Evolutionary conservation across 2,329 filamentous ascomycete genomes (phyloP).

Genomic region (Pseudocercospora fuligena): DNA sequence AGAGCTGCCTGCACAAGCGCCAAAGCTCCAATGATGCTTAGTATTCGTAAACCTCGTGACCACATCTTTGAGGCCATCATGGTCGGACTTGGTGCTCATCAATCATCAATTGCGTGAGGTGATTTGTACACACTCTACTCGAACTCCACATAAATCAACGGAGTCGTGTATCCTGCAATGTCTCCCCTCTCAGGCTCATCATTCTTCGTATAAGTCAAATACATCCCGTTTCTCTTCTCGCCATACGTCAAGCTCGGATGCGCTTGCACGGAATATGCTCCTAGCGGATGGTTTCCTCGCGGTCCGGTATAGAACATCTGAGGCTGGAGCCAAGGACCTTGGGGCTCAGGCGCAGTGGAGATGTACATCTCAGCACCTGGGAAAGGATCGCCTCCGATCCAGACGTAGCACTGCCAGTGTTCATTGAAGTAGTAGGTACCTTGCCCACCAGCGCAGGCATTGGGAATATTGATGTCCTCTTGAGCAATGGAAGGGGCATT

Average conservation of each 20-base stretch:
- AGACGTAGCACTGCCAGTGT: conserved; percentile 34
- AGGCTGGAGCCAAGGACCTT: conserved; percentile 34
- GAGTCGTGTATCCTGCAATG: conserved; percentile 24
- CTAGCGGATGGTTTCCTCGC: conserved; percentile 19
- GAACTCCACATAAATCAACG: conserved; percentile 27
- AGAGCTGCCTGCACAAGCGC: background rate
- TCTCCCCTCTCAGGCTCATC: conserved; percentile 16
- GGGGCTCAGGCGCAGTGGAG: conserved; percentile 33
- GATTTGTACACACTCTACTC: conserved; percentile 5
- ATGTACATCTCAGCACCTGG: conserved; percentile 30
- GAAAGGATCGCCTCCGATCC: conserved; percentile 34
- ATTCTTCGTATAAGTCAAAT: conserved; percentile 28
- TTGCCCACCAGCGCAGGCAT: conserved; percentile 33
- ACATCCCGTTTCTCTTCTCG: conserved; percentile 25
- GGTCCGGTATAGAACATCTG: conserved; percentile 22
- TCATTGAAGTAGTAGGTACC: conserved; percentile 36
- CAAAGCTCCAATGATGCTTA: background rate
- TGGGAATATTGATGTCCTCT: conserved; percentile 23
- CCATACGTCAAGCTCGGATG: conserved; percentile 22
- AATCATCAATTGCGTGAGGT: background rate
- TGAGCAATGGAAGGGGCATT: conserved; percentile 14
- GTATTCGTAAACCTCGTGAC: background rate
- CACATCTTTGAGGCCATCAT: background rate
- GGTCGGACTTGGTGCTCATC: background rate
- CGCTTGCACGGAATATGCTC: conserved; percentile 27